phyloP scores from a whole-genome alignment of 2,329 filamentous ascomycete species.

The Fusarium setosum region DNA sequence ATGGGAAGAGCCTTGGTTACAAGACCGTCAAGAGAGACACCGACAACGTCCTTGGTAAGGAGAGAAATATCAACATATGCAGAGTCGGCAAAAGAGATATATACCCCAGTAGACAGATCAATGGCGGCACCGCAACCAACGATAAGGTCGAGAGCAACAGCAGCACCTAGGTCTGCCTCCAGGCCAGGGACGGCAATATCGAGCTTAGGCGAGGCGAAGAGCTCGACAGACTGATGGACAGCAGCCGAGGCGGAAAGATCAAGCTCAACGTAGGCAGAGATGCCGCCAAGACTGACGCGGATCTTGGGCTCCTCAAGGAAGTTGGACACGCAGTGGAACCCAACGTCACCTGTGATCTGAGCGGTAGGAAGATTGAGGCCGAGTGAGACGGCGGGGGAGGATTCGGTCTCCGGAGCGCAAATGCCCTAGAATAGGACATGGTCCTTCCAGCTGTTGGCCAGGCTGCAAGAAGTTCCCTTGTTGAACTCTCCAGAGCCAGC shows the following conservation, averaged over 20 bases:
- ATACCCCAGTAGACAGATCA: conserved; percentile 59
- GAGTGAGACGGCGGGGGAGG: conserved; percentile 36
- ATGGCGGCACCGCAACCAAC: conserved; percentile 59
- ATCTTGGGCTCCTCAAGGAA: conserved; percentile 54
- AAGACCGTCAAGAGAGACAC: conserved; percentile 55
- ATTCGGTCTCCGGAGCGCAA: conserved; percentile 27
- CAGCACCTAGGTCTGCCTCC: conserved; percentile 53
- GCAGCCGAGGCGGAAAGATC: conserved; percentile 57
- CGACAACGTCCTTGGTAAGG: conserved; percentile 50
- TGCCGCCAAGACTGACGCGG: conserved; percentile 58
- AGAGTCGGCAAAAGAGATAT: conserved; percentile 61
- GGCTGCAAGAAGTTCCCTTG: conserved; percentile 26
- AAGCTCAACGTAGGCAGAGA: conserved; percentile 65
- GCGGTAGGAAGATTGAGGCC: conserved; percentile 40
- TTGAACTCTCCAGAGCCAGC: neutral
- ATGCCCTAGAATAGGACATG: conserved; percentile 33
- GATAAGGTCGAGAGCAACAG: conserved; percentile 64
- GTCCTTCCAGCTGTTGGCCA: conserved; percentile 28
- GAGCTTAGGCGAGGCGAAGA: conserved; percentile 55
- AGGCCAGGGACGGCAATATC: conserved; percentile 56
- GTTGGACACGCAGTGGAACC: conserved; percentile 55
- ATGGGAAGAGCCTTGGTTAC: conserved; percentile 42
- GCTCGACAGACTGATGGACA: conserved; percentile 61
- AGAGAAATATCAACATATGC: conserved; percentile 55
- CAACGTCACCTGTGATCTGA: conserved; percentile 60